phyloP scores from a whole-genome alignment of 2,329 filamentous ascomycete species.

The Microdochium trichocladiopsis region DNA sequence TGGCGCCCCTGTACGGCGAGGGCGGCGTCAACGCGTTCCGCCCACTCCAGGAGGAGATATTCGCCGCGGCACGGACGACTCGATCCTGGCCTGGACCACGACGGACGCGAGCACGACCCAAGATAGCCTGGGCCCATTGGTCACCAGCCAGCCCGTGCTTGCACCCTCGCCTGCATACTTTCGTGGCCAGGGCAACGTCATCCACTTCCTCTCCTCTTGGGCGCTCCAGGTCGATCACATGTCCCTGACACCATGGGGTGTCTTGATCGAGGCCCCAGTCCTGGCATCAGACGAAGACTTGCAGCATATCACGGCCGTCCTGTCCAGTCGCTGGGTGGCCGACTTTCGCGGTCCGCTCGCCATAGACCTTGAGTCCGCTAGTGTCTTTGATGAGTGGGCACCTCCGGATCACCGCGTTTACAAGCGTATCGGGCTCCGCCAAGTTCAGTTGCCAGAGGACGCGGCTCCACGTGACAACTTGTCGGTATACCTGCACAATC shows the following conservation, averaged over 20 bases:
- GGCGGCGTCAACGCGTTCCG: conserved; percentile 6
- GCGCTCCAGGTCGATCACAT: background rate
- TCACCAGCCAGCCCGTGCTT: background rate
- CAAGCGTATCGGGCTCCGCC: no score
- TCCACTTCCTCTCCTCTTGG: background rate
- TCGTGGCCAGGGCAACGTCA: background rate
- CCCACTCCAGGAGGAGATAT: conserved; percentile 11
- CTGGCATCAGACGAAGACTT: background rate
- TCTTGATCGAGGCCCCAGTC: background rate
- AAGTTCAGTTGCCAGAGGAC: no score
- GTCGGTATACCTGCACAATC: no score
- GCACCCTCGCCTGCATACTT: background rate
- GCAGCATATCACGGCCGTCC: background rate
- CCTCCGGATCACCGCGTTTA: no score
- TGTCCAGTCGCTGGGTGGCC: background rate
- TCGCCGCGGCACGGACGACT: background rate
- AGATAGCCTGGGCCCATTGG: background rate
- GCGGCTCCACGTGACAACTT: no score
- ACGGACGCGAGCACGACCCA: background rate
- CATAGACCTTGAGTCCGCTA: background rate
- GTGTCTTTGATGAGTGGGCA: background rate
- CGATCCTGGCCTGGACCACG: background rate
- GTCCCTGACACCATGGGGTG: background rate
- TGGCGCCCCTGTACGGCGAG: conserved; percentile 14
- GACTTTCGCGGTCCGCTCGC: no score